These are phyloP conservation scores for Dactylellina drechsleri DNA, from an alignment of 2,329 filamentous ascomycete species.

Conservation along the genomic window DNA sequence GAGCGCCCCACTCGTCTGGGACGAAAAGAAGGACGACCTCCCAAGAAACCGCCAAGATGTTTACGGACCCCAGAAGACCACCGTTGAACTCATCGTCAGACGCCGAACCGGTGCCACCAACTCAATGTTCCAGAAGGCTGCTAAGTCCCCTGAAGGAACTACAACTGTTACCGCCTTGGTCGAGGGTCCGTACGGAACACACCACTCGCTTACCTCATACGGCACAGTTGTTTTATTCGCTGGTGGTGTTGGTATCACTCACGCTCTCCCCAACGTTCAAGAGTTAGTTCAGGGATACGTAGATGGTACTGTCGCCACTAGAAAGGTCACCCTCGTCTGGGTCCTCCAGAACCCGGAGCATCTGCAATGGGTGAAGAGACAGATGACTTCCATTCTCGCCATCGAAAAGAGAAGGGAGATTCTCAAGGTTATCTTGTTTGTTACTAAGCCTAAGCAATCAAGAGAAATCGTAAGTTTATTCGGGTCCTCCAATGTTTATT, in stretches of 20 bases:
- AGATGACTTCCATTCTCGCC: conserved; percentile 82
- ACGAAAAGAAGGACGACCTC: conserved; percentile 64
- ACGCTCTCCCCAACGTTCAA: conserved; percentile 79
- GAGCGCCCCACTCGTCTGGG: conserved; percentile 63
- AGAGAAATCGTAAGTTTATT: conserved; percentile 62
- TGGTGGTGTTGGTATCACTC: conserved; percentile 82
- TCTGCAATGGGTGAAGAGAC: conserved; percentile 82
- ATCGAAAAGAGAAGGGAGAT: conserved; percentile 79
- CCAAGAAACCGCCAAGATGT: conserved; percentile 71
- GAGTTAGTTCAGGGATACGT: conserved; percentile 76
- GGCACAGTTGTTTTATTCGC: conserved; percentile 82
- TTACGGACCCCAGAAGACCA: conserved; percentile 70
- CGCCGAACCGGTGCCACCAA: conserved; percentile 79
- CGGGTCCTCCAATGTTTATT: neutral
- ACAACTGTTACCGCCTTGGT: conserved; percentile 74
- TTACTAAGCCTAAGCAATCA: conserved; percentile 69
- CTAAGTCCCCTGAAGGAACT: conserved; percentile 70
- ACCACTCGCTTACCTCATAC: conserved; percentile 77
- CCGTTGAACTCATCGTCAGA: conserved; percentile 77
- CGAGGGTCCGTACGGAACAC: conserved; percentile 80
- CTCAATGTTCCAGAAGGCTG: conserved; percentile 74
- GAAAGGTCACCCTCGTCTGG: conserved; percentile 80
- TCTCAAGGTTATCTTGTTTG: conserved; percentile 80
- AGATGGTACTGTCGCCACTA: conserved; percentile 75
- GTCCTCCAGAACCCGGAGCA: conserved; percentile 82